Evolutionary conservation across 1,284 basidiomycete species (phyloP), one percentile per base, ranked within the genome.

Genomic region (Ustilago lituana): DNA sequence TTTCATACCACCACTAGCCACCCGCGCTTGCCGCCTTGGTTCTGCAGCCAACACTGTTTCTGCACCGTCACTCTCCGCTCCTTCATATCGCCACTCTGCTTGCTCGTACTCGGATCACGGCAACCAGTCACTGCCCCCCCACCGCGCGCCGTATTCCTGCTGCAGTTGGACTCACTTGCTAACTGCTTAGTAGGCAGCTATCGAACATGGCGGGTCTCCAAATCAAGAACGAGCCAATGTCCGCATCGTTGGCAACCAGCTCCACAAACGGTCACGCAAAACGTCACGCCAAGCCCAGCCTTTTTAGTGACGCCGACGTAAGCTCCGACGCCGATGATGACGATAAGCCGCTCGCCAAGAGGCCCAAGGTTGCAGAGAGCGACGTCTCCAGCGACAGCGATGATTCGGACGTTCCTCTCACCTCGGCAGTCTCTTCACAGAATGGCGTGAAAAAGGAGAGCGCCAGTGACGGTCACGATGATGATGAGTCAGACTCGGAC

Each of bases 191-290:
- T 22, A 20, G 9, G 37, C 37, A 23, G 12, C 26, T 20, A 22
- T 14, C n/a, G 36, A 58, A 17, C 5, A 64, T 64, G 61, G 24
- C 55, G 7, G 31, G 26, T 39, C 17, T 59, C n/a, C 43, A 50
- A 17, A 44, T 76, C 61, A 76, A 76, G 29, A 46, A 65, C 17
- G 72, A 74, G 51, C 64, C 64, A 23, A 58, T 61, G 64, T n/a
- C 58, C 5, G 32, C 53, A 19, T 22, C 64, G 11, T 24, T 67
- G 17, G 46, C 49, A 0, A 52, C 58, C 11, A 26, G 24, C 32
- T 67, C 64, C 15, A 52, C 63, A 4, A 67, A 67, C 15, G 58
- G 64, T 19, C 49, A 61, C 12, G 24, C 63, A 4, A 68, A 62
- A 35, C 65, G 65, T 36, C 51, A 54, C 24, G 50, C 51, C 12